Evolutionary conservation across 805 yeast species (phyloP), one percentile per base, ranked within the genome.

Genomic region (Starmerella cellae): DNA sequence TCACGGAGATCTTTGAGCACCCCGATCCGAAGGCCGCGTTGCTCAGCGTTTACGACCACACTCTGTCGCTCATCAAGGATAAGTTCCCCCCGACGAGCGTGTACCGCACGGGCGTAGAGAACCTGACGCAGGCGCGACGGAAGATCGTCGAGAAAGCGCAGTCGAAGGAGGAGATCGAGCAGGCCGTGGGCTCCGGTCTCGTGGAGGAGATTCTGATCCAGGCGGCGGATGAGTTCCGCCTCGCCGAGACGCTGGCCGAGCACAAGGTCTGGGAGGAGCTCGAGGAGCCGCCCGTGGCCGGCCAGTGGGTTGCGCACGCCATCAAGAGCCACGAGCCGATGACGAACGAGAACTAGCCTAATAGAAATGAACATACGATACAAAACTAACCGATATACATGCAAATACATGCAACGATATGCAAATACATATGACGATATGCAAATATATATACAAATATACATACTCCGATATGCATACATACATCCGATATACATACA

Each of bases 11-110:
- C 48, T 69, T 64, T 55, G 81, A 78, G 59, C 91, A 82, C 60
- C 93, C 94, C 39, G 72, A 78, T 58, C 93, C 94, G 41, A 73
- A 83, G 60, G 87, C 88, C 2, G 82, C 85, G 2, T 67, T 83
- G 54, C 65, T 74, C 44, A 71, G 79, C 29, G 65, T 83, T 35
- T 83, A 83, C 65, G 73, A 72, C 51, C 73, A 78, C 44, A 83
- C 94, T 2, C 65, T 82, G 54, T 61, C 63, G 32, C 68, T 72
- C 36, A 65, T 82, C 54, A 63, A 69, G 31, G 68, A 65, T 31
- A 71, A 75, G 55, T 77, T 77, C 60, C 94, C 94, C 30, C 63
- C 70, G 40, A 71, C 74, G 22, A 74, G 84, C n/a, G 74, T 83
- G 20, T 83, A 83, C 64, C 73, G 77, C 60, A 79, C 77, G 55